Base-by-base conservation (phyloP, 768 basidiomycete species). In the Hebeloma cylindrosporum region DNA sequence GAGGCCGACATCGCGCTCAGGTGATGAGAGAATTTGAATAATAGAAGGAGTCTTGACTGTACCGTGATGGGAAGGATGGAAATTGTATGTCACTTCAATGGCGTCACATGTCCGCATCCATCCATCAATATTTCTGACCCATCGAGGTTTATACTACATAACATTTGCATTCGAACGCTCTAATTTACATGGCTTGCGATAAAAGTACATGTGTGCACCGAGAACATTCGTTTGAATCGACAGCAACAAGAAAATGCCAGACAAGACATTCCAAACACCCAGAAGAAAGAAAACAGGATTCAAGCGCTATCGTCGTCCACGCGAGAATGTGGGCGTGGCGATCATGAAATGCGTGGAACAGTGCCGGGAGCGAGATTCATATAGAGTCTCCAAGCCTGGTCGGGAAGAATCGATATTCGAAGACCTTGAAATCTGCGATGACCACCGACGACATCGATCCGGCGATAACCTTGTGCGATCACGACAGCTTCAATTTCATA, bases 381-480 rank as follows among this genome's bases (percentile, higher is more conserved):
- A 39, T 72, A 70, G 17, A 79, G 54, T 46, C 66, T 70, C 74
- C 74, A 78, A 4, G 64, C 62, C 3, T 67, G 56, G 33, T 75
- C 62, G 9, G 57, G 58, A 46, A 63, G 61, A 13, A 71, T 58
- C 0, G 68, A 60, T 3, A 67, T 62, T 32, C 69, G 58, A 31
- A 74, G 52, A 1, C 78, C 79, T 58, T 72, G 70, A 56, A 73
- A 82, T 39, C 64, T 58, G 43, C 70, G 67, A 40, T 66, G 61
- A 28, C 66, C 65, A 1, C 78, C 79, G 23, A 82, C 51, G 35
- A 70, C 67, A 58, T 83, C 82, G 30, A 74, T 69, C 26, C 81
- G 68, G 51, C 58, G 68, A 40, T 73, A 74, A 0, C 74, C 73
- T 37, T 67, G 58, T 29, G 49, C 51, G 25, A 66, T 54, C 30